A percentile compares a stretch with the other conserved stretches of the same genome.
Evolutionary conservation across 1,284 basidiomycete species (phyloP).

Genomic region (Sporisorium exsertum): DNA sequence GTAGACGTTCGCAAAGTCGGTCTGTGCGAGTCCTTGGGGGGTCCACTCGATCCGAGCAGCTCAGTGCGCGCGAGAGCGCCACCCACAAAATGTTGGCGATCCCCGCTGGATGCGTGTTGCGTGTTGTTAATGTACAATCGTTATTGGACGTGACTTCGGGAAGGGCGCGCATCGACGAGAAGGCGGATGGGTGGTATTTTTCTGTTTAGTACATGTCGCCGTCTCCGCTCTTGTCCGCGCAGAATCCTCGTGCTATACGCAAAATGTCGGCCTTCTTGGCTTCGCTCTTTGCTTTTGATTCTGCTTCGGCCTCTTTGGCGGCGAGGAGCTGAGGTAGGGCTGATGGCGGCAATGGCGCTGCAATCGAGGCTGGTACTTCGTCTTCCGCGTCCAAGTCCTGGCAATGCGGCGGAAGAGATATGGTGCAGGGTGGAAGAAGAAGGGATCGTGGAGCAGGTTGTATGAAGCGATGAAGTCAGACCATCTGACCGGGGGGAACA

Average conservation of each 20-base stretch:
- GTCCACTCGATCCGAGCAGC: neutral
- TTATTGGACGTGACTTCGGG: neutral
- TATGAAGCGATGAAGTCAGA: neutral
- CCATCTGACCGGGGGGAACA: neutral
- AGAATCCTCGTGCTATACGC: constrained; percentile 59
- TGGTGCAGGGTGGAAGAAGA: too few relatives aligned
- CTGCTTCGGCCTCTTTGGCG: constrained; percentile 56
- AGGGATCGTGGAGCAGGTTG: neutral
- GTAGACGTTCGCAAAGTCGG: neutral
- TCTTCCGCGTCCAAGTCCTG: constrained; percentile 67
- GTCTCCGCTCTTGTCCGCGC: constrained; percentile 64
- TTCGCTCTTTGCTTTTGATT: constrained; percentile 59
- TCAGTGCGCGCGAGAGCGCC: neutral
- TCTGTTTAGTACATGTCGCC: constrained; percentile 62
- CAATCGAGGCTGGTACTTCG: constrained; percentile 59
- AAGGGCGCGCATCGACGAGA: neutral
- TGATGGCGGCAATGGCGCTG: constrained; percentile 57
- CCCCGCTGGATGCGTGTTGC: constrained; percentile 14
- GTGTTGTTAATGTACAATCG: constrained; percentile 35
- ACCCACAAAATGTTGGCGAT: neutral
- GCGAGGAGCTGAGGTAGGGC: constrained; percentile 57
- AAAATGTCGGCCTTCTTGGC: constrained; percentile 59
- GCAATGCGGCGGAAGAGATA: neutral
- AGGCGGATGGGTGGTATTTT: constrained; percentile 16
- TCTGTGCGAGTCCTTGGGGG: neutral